phyloP scores from a whole-genome alignment of 441 rosid genomes.

The Pelargonium cotyledonis region DNA sequence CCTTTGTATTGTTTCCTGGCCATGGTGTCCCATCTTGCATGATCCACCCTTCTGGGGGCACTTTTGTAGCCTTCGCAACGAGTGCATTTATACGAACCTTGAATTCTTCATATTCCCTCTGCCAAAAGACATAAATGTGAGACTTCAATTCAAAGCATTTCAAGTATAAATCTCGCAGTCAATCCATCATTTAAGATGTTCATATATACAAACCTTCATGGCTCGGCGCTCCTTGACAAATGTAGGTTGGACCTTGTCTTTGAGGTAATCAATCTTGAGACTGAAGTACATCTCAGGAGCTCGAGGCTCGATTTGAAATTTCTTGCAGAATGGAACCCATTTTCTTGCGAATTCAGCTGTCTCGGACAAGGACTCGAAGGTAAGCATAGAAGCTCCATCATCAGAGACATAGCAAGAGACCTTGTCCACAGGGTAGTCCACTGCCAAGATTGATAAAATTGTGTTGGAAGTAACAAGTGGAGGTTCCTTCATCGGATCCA shows the following conservation, averaged over 20 bases:
- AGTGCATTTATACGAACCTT: conserved; percentile 82
- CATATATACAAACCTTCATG: conserved; percentile 59
- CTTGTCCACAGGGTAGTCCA: conserved; percentile 97
- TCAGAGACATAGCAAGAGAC: conserved; percentile 97
- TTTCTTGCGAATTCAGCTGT: conserved; percentile 96
- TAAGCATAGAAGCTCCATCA: conserved; percentile 98
- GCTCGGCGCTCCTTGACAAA: conserved; percentile 97
- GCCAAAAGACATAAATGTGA: conserved; percentile 16
- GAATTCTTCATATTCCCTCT: conserved; percentile 98
- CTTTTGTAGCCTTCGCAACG: conserved; percentile 81
- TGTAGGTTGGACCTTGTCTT: conserved; percentile 92
- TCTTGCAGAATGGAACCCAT: conserved; percentile 96
- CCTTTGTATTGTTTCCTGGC: conserved; percentile 97
- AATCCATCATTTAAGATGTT: conserved; percentile 1
- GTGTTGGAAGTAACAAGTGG: conserved; percentile 99
- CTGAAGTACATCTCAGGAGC: conserved; percentile 97
- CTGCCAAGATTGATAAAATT: conserved; percentile 87
- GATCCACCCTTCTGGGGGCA: conserved; percentile 97
- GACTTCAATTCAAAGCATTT: conserved; percentile 2
- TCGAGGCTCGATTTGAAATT: conserved; percentile 83
- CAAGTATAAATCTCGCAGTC: too few relatives aligned
- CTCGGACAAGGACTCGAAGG: conserved; percentile 89
- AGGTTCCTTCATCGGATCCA: conserved; percentile 92
- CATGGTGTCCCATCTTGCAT: conserved; percentile 99
- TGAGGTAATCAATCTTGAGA: conserved; percentile 86